A percentile compares a stretch with the other conserved stretches of the same genome.
Conservation (phyloP, 352 stramenopile genomes). For the Phytopythium kandeliae region DNA sequence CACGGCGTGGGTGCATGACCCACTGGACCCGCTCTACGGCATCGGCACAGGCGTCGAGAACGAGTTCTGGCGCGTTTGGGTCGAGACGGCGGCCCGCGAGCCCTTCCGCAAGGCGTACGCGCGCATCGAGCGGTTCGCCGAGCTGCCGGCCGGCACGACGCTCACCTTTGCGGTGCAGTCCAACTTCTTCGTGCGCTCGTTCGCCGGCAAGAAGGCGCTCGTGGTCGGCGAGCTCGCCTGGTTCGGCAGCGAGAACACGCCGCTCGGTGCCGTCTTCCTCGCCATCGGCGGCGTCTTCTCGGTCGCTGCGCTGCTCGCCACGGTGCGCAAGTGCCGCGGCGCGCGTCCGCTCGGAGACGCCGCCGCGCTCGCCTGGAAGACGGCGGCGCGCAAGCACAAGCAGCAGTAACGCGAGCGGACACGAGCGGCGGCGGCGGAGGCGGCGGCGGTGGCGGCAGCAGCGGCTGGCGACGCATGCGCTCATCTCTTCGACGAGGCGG, state of each 20-base stretch:
- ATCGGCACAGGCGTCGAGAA: slow-evolving; percentile 59
- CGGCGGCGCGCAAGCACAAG: slow-evolving; percentile 2
- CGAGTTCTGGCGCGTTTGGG: slow-evolving; percentile 73
- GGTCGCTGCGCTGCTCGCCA: slow-evolving; percentile 39
- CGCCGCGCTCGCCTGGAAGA: slow-evolving; percentile 48
- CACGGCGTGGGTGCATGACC: slow-evolving; percentile 64
- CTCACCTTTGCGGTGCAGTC: slow-evolving; percentile 77
- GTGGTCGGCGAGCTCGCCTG: slow-evolving; percentile 59
- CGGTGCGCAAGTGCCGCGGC: slow-evolving; percentile 35
- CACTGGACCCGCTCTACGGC: slow-evolving; percentile 28
- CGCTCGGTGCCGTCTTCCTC: slow-evolving; percentile 52
- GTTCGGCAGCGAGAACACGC: slow-evolving; percentile 59
- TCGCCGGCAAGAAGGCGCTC: slow-evolving; percentile 57
- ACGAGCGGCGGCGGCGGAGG: too few species aligned
- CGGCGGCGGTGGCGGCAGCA: not conserved
- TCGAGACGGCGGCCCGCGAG: slow-evolving; percentile 51
- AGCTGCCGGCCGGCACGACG: slow-evolving; percentile 38
- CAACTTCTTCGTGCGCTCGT: slow-evolving; percentile 72
- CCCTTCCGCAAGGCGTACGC: slow-evolving; percentile 72
- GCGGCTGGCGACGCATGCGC: too few species aligned
- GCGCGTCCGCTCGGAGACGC: slow-evolving; percentile 49
- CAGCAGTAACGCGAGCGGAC: too few species aligned
- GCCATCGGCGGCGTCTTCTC: slow-evolving; percentile 46
- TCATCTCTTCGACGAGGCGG: too few species aligned
- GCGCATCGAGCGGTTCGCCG: slow-evolving; percentile 34